phyloP scores from a whole-genome alignment of 345 rosid species.

The Fremontodendron californicum region DNA sequence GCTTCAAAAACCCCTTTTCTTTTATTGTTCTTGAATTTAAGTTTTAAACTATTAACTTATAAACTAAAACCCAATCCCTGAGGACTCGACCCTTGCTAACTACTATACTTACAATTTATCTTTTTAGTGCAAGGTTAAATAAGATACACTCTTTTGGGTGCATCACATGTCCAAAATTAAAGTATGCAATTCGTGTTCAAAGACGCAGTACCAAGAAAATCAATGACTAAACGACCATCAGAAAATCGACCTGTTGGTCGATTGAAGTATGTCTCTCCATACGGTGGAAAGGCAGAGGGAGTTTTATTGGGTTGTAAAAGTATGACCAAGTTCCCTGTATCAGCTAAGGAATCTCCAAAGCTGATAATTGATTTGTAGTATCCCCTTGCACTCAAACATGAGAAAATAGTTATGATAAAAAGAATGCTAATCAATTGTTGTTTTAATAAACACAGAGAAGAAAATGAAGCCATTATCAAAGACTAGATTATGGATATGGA shows the following conservation, averaged over 20 bases:
- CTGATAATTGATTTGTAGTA: slow-evolving; percentile 35
- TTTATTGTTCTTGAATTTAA: no score
- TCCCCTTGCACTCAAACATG: background rate
- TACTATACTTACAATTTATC: no score
- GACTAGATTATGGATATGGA: background rate
- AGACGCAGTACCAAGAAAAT: slow-evolving; percentile 34
- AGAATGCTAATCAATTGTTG: background rate
- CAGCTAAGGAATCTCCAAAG: slow-evolving; percentile 58
- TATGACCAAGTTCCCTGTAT: slow-evolving; percentile 37
- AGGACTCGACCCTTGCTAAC: no score
- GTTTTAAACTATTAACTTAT: no score
- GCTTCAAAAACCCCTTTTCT: no score
- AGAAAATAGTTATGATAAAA: background rate
- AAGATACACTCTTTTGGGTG: no score
- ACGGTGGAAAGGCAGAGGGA: slow-evolving; percentile 32
- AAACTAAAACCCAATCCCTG: no score
- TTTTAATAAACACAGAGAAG: background rate
- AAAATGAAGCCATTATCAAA: background rate
- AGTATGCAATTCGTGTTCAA: background rate
- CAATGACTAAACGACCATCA: slow-evolving; percentile 52
- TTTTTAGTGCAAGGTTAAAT: no score
- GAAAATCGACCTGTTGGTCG: slow-evolving; percentile 45
- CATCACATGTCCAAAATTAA: background rate
- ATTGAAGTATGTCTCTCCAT: slow-evolving; percentile 43
- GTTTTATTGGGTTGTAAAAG: slow-evolving; percentile 19